Evolutionary conservation across 371 early-diverging fungal genomes (phyloP).

Genomic region (Rhizomucor miehei): DNA sequence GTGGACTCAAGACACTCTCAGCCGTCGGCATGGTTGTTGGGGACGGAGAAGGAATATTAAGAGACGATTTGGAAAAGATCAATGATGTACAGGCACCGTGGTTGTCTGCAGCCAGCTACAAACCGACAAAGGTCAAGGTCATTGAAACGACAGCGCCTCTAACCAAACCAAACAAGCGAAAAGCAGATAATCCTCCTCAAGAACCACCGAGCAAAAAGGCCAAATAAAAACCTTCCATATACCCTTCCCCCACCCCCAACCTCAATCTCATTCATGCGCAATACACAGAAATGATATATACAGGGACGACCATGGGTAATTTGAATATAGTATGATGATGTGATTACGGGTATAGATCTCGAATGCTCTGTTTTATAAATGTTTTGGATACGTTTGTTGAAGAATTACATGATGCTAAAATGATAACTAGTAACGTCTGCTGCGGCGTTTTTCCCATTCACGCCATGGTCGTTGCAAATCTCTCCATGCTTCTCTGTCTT

Average conservation of each 20-base stretch:
- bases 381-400: neutral
- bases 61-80: slow-evolving; percentile 20
- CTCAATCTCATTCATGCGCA: no score
- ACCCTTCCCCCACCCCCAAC: no score
- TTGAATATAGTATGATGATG: neutral
- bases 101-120: slow-evolving; percentile 18
- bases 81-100: slow-evolving; percentile 26
- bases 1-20: slow-evolving; percentile 20
- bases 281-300: no score
- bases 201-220: neutral
- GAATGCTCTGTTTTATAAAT: neutral
- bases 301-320: no score
- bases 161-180: slow-evolving; percentile 3
- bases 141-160: slow-evolving; percentile 28
- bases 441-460: slow-evolving; percentile 28
- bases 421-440: slow-evolving; percentile 2
- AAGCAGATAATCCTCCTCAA: neutral
- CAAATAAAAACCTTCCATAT: neutral
- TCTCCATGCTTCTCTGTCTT: slow-evolving; percentile 22
- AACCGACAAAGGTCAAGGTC: slow-evolving; percentile 18
- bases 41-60: slow-evolving; percentile 24
- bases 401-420: neutral
- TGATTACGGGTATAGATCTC: neutral
- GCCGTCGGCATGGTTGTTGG: slow-evolving; percentile 16
- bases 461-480: slow-evolving; percentile 30